Conservation (phyloP, 345 rosid genomes). For the Lumnitzera littorea region DNA sequence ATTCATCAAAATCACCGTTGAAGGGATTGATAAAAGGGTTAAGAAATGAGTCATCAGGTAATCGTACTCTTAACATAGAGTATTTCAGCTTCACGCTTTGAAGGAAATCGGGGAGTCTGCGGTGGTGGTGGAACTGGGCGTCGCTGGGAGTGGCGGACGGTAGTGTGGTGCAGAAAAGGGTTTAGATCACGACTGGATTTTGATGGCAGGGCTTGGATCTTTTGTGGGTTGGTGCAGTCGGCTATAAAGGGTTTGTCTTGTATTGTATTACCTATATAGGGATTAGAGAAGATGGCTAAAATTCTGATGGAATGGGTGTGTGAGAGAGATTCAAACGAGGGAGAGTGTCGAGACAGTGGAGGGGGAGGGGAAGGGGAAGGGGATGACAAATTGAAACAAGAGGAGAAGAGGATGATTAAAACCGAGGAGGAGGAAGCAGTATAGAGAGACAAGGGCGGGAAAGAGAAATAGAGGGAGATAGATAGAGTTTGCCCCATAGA, state of each 20-base stretch:
- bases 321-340: not conserved
- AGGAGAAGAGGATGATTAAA: no score
- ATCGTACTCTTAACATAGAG: slow-evolving; percentile 82
- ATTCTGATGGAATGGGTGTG: no score
- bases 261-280: no score
- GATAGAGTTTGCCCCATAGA: no score
- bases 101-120: slow-evolving; percentile 73
- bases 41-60: slow-evolving; percentile 60
- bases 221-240: not conserved
- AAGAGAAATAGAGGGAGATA: no score
- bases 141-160: slow-evolving; percentile 30
- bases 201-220: not conserved
- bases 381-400: no score
- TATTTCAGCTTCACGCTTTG: slow-evolving; percentile 84
- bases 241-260: not conserved
- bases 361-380: not conserved
- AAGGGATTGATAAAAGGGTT: slow-evolving; percentile 65
- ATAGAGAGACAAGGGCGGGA: no score
- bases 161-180: not conserved
- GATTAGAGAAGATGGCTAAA: no score
- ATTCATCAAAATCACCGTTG: slow-evolving; percentile 67
- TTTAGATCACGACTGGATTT: not conserved
- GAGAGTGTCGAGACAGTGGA: not conserved
- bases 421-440: no score
- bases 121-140: slow-evolving; percentile 52